Evolutionary conservation across 2,329 filamentous ascomycete genomes (phyloP).

Genomic region (Cercospora janseana): DNA sequence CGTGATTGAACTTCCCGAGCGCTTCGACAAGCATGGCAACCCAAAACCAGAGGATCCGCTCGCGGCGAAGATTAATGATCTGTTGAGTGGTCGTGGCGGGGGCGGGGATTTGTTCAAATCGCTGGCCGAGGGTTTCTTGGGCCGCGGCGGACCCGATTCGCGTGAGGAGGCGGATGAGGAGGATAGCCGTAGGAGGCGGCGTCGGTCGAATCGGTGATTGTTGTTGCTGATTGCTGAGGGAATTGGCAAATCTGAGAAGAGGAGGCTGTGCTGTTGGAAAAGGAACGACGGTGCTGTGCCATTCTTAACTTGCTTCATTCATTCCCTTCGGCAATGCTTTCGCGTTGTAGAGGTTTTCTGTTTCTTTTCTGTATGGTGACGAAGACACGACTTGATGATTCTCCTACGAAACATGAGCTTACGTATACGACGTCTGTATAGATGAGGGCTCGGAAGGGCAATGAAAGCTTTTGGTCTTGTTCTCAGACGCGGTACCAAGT

Average conservation of each 20-base stretch:
- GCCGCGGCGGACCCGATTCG: conserved; percentile 10
- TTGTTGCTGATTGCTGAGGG: background rate
- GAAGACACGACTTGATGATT: conserved; percentile 11
- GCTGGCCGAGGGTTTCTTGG: conserved; percentile 26
- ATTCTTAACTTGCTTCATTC: too few species aligned
- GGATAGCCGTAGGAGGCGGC: conserved; percentile 23
- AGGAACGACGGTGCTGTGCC: too few species aligned
- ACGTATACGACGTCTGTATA: conserved; percentile 1
- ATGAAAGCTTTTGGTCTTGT: too few species aligned
- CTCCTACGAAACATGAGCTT: background rate
- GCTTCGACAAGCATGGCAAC: conserved; percentile 40
- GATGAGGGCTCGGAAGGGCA: too few species aligned
- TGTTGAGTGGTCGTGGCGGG: conserved; percentile 33
- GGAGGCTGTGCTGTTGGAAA: too few species aligned
- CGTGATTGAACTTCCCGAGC: conserved; percentile 39
- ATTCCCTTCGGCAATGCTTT: background rate
- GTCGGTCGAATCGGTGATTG: conserved; percentile 20
- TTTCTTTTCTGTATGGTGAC: background rate
- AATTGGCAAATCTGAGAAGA: background rate
- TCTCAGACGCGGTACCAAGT: too few species aligned
- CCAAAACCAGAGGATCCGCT: conserved; percentile 33
- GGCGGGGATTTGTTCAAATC: conserved; percentile 32
- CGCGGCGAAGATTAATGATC: conserved; percentile 33
- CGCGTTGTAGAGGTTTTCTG: background rate
- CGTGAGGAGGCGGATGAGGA: conserved; percentile 18